These are phyloP conservation scores for Pseudopithomyces chartarum DNA, from an alignment of 2,329 filamentous ascomycete genomes.

Conservation along the genomic window DNA sequence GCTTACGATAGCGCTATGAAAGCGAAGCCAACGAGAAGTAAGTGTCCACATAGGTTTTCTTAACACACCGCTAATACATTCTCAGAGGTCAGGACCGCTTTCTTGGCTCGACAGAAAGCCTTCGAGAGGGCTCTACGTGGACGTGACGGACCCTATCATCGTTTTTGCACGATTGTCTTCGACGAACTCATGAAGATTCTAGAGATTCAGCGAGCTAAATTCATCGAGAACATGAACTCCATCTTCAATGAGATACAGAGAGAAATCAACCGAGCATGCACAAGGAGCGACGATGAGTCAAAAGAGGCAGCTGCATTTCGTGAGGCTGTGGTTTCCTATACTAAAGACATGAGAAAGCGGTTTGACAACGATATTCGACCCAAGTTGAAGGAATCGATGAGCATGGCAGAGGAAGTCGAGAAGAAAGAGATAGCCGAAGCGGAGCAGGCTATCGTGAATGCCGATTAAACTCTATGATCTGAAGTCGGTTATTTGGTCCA, in stretches of 20 bases:
- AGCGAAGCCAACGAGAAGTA: background rate
- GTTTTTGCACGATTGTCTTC: background rate
- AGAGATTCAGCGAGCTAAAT: background rate
- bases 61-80: background rate
- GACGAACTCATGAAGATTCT: background rate
- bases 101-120: background rate
- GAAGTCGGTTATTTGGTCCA: no score
- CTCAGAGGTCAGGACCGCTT: background rate
- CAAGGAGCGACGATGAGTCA: background rate
- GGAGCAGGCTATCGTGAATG: background rate
- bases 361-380: background rate
- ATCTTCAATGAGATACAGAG: background rate
- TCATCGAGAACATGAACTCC: background rate
- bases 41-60: background rate
- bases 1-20: background rate
- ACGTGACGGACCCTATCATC: background rate
- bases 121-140: background rate
- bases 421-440: background rate
- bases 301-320: background rate
- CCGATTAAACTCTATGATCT: background rate
- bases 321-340: background rate
- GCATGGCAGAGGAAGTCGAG: background rate
- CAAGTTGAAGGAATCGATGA: background rate
- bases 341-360: background rate
- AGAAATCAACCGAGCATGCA: background rate